Conservation (phyloP, 2,329 filamentous ascomycete species). For the Coniochaeta ligniaria region DNA sequence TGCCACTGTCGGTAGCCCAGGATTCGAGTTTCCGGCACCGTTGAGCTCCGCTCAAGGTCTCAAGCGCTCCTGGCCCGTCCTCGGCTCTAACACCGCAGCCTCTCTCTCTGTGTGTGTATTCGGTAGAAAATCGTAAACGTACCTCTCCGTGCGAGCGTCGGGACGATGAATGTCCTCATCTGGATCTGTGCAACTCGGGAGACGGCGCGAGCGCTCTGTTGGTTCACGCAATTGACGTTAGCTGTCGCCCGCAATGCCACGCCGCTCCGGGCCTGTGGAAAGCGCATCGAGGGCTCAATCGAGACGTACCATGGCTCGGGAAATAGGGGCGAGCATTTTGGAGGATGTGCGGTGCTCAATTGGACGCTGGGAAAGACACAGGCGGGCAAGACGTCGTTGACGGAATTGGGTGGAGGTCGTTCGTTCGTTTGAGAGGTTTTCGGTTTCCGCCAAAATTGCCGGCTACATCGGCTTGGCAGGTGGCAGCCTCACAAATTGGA, state of each 20-base stretch:
- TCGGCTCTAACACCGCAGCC: background rate
- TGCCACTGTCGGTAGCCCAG: background rate
- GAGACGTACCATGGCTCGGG: conserved; percentile 47
- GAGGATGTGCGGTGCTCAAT: conserved; percentile 39
- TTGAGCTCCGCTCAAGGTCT: background rate
- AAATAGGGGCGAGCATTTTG: conserved; percentile 51
- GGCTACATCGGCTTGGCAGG: conserved; percentile 3
- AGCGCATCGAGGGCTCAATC: background rate
- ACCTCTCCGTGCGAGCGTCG: conserved; percentile 56
- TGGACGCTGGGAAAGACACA: conserved; percentile 23
- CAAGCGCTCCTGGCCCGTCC: background rate
- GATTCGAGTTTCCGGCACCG: background rate
- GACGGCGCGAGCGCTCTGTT: conserved; percentile 42
- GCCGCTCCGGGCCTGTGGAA: background rate
- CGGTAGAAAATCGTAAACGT: conserved; percentile 23
- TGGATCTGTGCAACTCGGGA: conserved; percentile 38
- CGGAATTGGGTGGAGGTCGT: conserved; percentile 17
- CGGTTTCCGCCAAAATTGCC: conserved; percentile 25
- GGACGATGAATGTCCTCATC: conserved; percentile 51
- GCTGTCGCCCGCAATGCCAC: background rate
- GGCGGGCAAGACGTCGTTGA: conserved; percentile 18
- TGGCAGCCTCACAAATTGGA: background rate
- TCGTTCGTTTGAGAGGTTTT: conserved; percentile 32
- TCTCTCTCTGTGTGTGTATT: background rate
- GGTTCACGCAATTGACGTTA: conserved; percentile 7